phyloP scores from a whole-genome alignment of 768 basidiomycete genomes.

The Mycena latifolia region DNA sequence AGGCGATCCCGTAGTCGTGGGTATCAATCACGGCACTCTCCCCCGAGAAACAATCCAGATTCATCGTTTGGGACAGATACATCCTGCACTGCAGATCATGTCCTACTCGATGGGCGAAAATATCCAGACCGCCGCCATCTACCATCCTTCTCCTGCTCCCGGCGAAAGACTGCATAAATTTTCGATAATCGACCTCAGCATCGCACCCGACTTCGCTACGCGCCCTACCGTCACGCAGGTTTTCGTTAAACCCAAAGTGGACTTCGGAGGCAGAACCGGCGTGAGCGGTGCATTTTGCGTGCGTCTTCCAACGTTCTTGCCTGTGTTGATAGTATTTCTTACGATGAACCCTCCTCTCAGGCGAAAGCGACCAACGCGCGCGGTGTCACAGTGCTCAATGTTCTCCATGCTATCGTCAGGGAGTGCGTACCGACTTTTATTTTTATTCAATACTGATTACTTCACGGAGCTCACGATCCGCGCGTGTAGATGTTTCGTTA shows the following conservation, averaged over 20 bases:
- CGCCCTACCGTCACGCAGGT: slow-evolving; percentile 15
- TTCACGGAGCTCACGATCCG: background rate
- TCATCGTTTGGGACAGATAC: too few species aligned
- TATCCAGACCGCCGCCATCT: slow-evolving; percentile 12
- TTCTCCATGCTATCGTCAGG: slow-evolving; percentile 6
- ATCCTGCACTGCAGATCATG: slow-evolving; percentile 13
- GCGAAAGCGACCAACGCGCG: slow-evolving; percentile 6
- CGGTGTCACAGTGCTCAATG: slow-evolving; percentile 3
- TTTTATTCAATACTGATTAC: too few species aligned
- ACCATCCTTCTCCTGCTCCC: too few species aligned
- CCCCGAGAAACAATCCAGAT: background rate
- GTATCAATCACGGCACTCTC: background rate
- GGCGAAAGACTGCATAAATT: background rate
- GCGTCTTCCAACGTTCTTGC: background rate
- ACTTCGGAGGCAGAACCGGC: background rate
- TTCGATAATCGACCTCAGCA: slow-evolving; percentile 5
- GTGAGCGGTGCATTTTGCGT: slow-evolving; percentile 7
- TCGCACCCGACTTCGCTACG: slow-evolving; percentile 12
- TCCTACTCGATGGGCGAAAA: slow-evolving; percentile 5
- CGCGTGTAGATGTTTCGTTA: background rate
- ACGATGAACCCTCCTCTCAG: background rate
- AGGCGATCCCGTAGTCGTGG: slow-evolving; percentile 3
- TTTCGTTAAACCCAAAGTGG: background rate
- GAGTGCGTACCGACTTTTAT: slow-evolving; percentile 11
- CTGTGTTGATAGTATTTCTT: background rate